Evolutionary conservation across 371 early-diverging fungal species (phyloP), one percentile per base, ranked within the genome.

Genomic region (Apophysomyces trapeziformis): DNA sequence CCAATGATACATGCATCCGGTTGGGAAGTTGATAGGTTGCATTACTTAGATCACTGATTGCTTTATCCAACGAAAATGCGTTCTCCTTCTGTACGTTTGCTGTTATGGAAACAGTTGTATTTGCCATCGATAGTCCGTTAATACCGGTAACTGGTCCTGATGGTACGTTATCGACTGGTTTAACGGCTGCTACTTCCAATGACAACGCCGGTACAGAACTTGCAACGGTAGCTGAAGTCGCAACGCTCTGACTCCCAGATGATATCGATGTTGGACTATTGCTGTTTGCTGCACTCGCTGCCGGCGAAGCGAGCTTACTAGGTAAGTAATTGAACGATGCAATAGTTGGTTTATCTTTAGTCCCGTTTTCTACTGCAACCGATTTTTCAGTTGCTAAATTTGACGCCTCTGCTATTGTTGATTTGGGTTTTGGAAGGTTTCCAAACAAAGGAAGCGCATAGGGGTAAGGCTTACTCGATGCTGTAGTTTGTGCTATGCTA

Each of bases 1-100:
- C 60, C n/a, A 79, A 65, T 12, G 79, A 68, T 5, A 67, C 79
- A 58, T 73, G 63, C 7, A 76, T 67, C 38, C 72, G 72, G 37
- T 60, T 71, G 9, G 80, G 72, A 37, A 71, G 68, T 61, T 74
- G 75, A 16, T 70, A 64, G 8, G 77, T 69, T 37, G 60, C 57
- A 58, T 68, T 68, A 46, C 66, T 63, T 58, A 73, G 60, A 38
- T 74, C 73, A 21, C 71, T 70, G 14, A 80, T 61, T 7, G 74
- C 64, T 56, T 67, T 72, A 12, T 65, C 41, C 59, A 80, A 73
- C 1, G 78, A 76, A 41, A 76, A 80, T 8, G 61, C 63, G 59
- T 74, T 74, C n/a, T 71, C 70, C 58, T 73, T 61, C 5, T 41
- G 36, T 4, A 68, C 66, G 47, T 57, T 16, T 9, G 68, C 46